phyloP scores from a whole-genome alignment of 768 basidiomycete genomes.

The Termitomyces sp. region DNA sequence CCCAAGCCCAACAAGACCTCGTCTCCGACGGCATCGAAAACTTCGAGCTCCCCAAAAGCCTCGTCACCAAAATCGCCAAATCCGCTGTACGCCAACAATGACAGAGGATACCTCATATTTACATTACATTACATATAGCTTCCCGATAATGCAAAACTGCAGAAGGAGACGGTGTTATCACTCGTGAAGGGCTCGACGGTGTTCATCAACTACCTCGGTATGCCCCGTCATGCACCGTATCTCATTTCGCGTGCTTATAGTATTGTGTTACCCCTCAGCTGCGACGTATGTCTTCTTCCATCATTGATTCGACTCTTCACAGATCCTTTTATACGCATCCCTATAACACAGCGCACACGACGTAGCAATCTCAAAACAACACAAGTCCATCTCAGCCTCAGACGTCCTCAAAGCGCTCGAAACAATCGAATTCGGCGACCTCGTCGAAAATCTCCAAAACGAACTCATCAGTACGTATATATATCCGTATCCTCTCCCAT shows the following conservation, averaged over 20 bases:
- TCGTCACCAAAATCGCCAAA: slow-evolving; percentile 84
- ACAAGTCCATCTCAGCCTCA: slow-evolving; percentile 79
- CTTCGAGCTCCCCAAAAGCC: slow-evolving; percentile 81
- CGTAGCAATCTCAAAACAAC: slow-evolving; percentile 82
- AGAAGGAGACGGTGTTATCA: slow-evolving; percentile 85
- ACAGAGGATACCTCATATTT: too few species aligned
- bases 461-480: slow-evolving; percentile 58
- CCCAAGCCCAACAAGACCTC: slow-evolving; percentile 76
- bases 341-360: slow-evolving; percentile 69
- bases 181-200: slow-evolving; percentile 88
- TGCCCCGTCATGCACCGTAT: slow-evolving; percentile 21
- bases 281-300: slow-evolving; percentile 38
- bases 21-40: slow-evolving; percentile 86
- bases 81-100: slow-evolving; percentile 49
- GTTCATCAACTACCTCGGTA: slow-evolving; percentile 92
- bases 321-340: slow-evolving; percentile 7
- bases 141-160: slow-evolving; percentile 80
- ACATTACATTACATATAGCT: slow-evolving; percentile 42
- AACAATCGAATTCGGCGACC: slow-evolving; percentile 70
- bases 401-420: slow-evolving; percentile 89
- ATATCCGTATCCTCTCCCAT: neutral
- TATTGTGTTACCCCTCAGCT: slow-evolving; percentile 28
- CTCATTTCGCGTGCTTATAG: neutral
- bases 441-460: slow-evolving; percentile 56
- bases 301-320: neutral